Percentiles rank a stretch among this genome's conserved stretches.
These are phyloP conservation scores for Amanita polypyramis DNA, from an alignment of 768 basidiomycete species.

Conservation along the genomic window DNA sequence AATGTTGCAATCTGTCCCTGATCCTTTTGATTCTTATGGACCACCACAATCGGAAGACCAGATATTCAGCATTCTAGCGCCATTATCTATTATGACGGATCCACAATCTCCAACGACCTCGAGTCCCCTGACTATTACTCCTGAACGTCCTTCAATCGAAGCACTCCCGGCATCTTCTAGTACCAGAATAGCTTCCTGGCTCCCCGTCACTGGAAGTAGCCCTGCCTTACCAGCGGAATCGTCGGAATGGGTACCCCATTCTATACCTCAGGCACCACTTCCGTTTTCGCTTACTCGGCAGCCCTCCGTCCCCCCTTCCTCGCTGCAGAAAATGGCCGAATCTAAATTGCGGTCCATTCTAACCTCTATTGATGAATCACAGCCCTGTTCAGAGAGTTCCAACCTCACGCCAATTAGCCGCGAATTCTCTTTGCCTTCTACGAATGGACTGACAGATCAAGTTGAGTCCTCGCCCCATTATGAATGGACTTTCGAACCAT, in stretches of 20 bases:
- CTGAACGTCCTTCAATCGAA: conserved; percentile 27
- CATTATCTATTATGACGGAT: conserved; percentile 63
- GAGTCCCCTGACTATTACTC: conserved; percentile 44
- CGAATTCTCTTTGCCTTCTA: background rate
- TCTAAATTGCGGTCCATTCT: conserved; percentile 67
- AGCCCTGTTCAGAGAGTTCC: conserved; percentile 21
- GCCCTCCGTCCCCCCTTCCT: conserved; percentile 37
- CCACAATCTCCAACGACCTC: conserved; percentile 39
- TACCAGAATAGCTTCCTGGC: conserved; percentile 36
- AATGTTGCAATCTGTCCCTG: conserved; percentile 82
- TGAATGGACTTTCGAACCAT: conserved; percentile 32
- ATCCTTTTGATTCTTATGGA: conserved; percentile 89
- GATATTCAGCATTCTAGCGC: conserved; percentile 88
- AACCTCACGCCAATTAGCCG: conserved; percentile 13
- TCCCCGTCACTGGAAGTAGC: conserved; percentile 30
- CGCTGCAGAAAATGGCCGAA: conserved; percentile 37
- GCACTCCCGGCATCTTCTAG: conserved; percentile 20
- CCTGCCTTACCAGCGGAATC: conserved; percentile 39
- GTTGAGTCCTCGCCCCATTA: conserved; percentile 12
- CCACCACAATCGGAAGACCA: conserved; percentile 81
- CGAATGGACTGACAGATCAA: conserved; percentile 1
- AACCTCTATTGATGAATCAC: conserved; percentile 59
- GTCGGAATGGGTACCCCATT: conserved; percentile 45
- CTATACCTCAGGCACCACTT: conserved; percentile 39
- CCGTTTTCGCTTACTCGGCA: conserved; percentile 35